phyloP scores from a whole-genome alignment of 1,139 yeast genomes.

The Yamadazyma dushanensis region DNA sequence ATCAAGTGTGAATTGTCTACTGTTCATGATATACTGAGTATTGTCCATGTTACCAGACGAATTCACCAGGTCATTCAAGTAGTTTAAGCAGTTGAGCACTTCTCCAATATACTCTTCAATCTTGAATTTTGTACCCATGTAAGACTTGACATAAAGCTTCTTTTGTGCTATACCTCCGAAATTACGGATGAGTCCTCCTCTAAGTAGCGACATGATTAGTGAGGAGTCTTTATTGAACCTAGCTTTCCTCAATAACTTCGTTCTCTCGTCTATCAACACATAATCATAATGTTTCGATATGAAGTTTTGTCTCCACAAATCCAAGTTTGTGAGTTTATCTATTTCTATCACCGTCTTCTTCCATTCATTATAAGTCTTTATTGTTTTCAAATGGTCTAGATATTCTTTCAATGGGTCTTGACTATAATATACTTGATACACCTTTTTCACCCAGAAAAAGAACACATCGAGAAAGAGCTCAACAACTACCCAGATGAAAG shows the following conservation, averaged over 20 bases:
- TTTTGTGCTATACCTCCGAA: constrained; percentile 90
- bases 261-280: constrained; percentile 72
- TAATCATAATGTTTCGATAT: constrained; percentile 84
- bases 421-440: constrained; percentile 37
- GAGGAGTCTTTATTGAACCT: constrained; percentile 58
- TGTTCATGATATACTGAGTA: constrained; percentile 43
- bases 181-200: constrained; percentile 84
- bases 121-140: constrained; percentile 81
- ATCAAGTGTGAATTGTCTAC: constrained; percentile 67
- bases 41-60: constrained; percentile 22
- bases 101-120: constrained; percentile 86
- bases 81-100: constrained; percentile 68
- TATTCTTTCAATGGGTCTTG: constrained; percentile 44
- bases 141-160: constrained; percentile 75
- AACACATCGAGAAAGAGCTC: constrained; percentile 60
- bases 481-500: constrained; percentile 59
- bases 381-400: constrained; percentile 39
- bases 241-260: constrained; percentile 62
- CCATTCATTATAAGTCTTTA: constrained; percentile 61
- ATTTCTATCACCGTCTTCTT: constrained; percentile 56
- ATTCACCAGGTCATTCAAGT: constrained; percentile 41
- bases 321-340: constrained; percentile 68
- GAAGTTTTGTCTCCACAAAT: constrained; percentile 84
- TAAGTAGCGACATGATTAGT: constrained; percentile 62
- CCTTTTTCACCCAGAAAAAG: constrained; percentile 55